Evolutionary conservation across 768 basidiomycete species (phyloP).

Genomic region (Heimioporus sp.): DNA sequence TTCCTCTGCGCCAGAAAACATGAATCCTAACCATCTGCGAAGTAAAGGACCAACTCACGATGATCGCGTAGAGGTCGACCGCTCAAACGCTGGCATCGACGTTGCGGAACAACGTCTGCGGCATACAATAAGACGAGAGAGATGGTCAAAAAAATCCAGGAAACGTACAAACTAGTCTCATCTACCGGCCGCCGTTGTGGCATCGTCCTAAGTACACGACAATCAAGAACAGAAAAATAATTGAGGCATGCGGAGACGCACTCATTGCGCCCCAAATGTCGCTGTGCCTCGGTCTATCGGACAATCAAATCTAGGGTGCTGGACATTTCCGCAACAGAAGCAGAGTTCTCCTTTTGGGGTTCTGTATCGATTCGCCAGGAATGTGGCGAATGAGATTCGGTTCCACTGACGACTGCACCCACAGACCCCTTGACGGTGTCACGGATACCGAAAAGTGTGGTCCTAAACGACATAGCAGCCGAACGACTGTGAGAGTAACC

Average conservation of each 20-base stretch:
- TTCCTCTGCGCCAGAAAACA: not conserved
- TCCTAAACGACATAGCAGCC: conserved; percentile 1
- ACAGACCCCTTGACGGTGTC: not conserved
- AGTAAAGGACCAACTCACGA: not conserved
- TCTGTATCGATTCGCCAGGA: conserved; percentile 11
- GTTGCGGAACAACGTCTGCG: not conserved
- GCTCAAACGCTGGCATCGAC: not conserved
- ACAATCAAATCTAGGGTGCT: not conserved
- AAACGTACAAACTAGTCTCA: not conserved
- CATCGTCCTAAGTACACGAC: not conserved
- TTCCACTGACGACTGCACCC: not conserved
- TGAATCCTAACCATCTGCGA: not conserved
- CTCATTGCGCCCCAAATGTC: not conserved
- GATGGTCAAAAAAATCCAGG: no score
- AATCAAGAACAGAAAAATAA: not conserved
- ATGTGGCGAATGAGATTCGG: not conserved
- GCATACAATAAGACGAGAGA: not conserved
- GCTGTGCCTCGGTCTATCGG: conserved; percentile 1
- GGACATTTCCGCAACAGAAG: not conserved
- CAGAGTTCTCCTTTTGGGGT: not conserved
- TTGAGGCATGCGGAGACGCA: not conserved
- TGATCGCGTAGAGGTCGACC: not conserved
- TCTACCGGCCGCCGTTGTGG: not conserved
- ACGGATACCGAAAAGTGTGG: not conserved
- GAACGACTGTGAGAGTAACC: not conserved